Evolutionary conservation across 176 grass and related monocot genomes (phyloP), one percentile per base, ranked within the genome.

Genomic region (Oryza brachyantha): DNA sequence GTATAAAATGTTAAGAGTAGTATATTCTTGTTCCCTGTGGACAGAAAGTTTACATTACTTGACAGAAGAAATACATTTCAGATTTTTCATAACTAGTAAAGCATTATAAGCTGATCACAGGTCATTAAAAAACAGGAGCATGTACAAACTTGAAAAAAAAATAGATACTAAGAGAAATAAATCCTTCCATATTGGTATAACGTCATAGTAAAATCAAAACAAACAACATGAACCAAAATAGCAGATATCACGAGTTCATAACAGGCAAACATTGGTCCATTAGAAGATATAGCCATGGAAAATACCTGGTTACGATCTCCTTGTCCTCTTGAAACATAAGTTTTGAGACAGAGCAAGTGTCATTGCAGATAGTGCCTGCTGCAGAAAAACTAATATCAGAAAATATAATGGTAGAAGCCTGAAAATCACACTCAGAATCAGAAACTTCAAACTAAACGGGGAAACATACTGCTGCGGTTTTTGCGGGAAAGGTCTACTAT

Each of bases 221-320:
- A 4, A 74, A 48, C 14, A 31, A 34, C 22, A 61, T 3, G 72
- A 0, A 72, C 6, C 24, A 9, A 7, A 26, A 72, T 48, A 27
- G 10, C 26, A 74, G 39, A 16, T 17, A 22, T 52, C 46, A 52
- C 1, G 17, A 74, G 8, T 27, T 21, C 31, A 38, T 43, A 9
- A 17, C 26, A 64, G 41, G 17, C 52, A 64, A 73, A 19, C 3
- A 37, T 74, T 68, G 43, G 62, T 5, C 2, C 24, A 63, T 22
- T 28, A 24, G 16, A 66, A 70, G 37, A 14, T 61, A 76, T 29
- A 66, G n/a, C 31, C 5, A 72, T 60, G 64, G 7, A 67, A 64
- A 40, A 66, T 88, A 91, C 89, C 69, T 91, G 46, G 76, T 41
- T n/a, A 39, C n/a, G 5, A 59, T 40, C 11, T 66, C 75, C 66